Evolutionary conservation across 73 alveolate species (phyloP).

Genomic region (Paraurostyla sp.): DNA sequence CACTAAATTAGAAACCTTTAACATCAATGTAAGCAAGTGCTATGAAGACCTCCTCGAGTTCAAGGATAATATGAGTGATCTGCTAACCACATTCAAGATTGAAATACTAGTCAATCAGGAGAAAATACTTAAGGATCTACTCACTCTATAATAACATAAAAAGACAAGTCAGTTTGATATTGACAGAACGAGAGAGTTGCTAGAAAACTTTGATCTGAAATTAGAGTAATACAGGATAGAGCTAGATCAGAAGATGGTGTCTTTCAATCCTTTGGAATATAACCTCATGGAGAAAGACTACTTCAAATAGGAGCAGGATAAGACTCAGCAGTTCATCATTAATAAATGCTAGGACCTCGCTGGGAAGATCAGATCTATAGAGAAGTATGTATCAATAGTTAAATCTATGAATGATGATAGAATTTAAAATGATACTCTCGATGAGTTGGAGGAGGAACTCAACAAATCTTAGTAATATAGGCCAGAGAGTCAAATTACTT

Average conservation of each 20-base stretch:
- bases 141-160: neutral
- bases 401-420: neutral
- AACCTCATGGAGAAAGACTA: slow-evolving; percentile 42
- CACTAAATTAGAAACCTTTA: slow-evolving; percentile 6
- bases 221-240: slow-evolving; percentile 7
- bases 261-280: slow-evolving; percentile 31
- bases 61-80: slow-evolving; percentile 31
- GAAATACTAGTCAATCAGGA: slow-evolving; percentile 40
- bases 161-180: slow-evolving; percentile 25
- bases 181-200: neutral
- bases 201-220: slow-evolving; percentile 31
- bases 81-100: slow-evolving; percentile 20
- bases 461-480: neutral
- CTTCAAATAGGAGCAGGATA: slow-evolving; percentile 10
- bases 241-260: slow-evolving; percentile 13
- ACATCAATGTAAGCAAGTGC: slow-evolving; percentile 39
- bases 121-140: slow-evolving; percentile 30
- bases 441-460: neutral
- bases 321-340: neutral
- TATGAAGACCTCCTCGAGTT: slow-evolving; percentile 45
- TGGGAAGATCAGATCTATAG: neutral
- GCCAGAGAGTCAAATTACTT: too few species aligned
- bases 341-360: slow-evolving; percentile 6
- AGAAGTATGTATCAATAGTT: slow-evolving; percentile 1
- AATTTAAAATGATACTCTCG: neutral